phyloP scores from a whole-genome alignment of 257 asterid genomes.

The Ocimum tenuiflorum region DNA sequence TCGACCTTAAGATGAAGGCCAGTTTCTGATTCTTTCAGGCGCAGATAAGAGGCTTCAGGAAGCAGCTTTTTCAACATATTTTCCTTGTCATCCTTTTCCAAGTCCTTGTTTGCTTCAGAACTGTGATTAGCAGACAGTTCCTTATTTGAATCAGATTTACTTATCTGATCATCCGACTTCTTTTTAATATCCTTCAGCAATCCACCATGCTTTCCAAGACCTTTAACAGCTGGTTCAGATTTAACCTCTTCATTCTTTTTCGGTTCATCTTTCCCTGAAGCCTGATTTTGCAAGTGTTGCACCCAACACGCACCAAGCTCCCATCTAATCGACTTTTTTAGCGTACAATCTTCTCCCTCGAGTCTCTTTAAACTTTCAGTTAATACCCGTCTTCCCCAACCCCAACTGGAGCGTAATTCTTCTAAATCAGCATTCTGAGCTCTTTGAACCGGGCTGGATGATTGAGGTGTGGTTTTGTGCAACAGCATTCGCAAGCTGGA shows the following conservation, averaged over 20 bases:
- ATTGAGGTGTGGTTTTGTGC: conserved; percentile 52
- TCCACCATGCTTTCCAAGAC: conserved; percentile 73
- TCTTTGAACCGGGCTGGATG: conserved; percentile 51
- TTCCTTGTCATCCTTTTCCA: conserved; percentile 48
- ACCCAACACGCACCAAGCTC: conserved; percentile 89
- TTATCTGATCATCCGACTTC: conserved; percentile 45
- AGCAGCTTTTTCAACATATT: conserved; percentile 49
- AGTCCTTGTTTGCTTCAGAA: conserved; percentile 36
- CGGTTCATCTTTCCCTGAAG: conserved; percentile 44
- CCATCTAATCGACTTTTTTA: conserved; percentile 56
- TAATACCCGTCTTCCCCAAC: conserved; percentile 54
- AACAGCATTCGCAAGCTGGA: conserved; percentile 72
- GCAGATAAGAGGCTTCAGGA: conserved; percentile 58
- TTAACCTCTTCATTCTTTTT: conserved; percentile 50
- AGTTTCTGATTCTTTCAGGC: conserved; percentile 72
- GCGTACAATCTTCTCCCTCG: conserved; percentile 41
- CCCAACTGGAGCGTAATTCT: conserved; percentile 33
- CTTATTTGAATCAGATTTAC: conserved; percentile 37
- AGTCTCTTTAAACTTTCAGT: conserved; percentile 48
- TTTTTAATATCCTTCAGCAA: conserved; percentile 67
- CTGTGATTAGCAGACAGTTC: conserved; percentile 31
- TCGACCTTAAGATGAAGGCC: conserved; percentile 75
- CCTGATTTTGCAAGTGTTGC: conserved; percentile 67
- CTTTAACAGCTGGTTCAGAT: conserved; percentile 62
- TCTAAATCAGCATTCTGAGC: conserved; percentile 42